Evolutionary conservation across 805 yeast genomes (phyloP).

Genomic region (Barnettozyma pratensis): DNA sequence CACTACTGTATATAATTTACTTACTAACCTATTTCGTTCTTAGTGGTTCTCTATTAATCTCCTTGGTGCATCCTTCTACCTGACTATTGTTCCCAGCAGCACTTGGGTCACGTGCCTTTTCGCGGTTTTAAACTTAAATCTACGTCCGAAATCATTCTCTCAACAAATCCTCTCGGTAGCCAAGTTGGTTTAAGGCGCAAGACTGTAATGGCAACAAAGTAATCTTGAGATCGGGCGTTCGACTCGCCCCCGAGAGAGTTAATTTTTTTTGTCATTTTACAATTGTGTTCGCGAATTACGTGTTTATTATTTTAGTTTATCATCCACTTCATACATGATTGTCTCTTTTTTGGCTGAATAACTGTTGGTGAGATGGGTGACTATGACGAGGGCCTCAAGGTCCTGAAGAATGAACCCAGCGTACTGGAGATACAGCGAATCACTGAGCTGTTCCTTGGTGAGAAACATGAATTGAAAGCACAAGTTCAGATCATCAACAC

Average conservation of each 20-base stretch:
- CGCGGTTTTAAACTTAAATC: too few species aligned
- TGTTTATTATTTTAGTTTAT: neutral
- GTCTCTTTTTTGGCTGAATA: neutral
- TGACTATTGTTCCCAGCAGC: too few species aligned
- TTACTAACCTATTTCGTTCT: too few species aligned
- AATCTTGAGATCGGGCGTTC: constrained; percentile 21
- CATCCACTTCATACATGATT: too few species aligned
- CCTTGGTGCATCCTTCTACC: too few species aligned
- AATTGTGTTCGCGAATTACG: neutral
- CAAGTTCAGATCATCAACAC: constrained; percentile 13
- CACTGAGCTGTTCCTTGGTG: constrained; percentile 5
- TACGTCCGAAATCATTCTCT: too few species aligned
- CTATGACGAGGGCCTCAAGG: constrained; percentile 1
- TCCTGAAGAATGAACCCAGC: constrained; percentile 12
- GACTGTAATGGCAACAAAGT: constrained; percentile 17
- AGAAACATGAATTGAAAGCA: constrained; percentile 8
- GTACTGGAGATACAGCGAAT: constrained; percentile 11
- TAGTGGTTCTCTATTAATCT: too few species aligned
- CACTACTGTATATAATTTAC: too few species aligned
- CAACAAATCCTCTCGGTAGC: constrained; percentile 17
- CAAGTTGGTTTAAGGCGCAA: constrained; percentile 22
- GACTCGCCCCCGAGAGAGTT: constrained; percentile 21
- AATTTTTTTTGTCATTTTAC: neutral
- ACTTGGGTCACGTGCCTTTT: too few species aligned
- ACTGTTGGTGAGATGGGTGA: neutral